These are phyloP conservation scores for Hirsutella rhossiliensis DNA, from an alignment of 2,329 filamentous ascomycete species.

Conservation along the genomic window DNA sequence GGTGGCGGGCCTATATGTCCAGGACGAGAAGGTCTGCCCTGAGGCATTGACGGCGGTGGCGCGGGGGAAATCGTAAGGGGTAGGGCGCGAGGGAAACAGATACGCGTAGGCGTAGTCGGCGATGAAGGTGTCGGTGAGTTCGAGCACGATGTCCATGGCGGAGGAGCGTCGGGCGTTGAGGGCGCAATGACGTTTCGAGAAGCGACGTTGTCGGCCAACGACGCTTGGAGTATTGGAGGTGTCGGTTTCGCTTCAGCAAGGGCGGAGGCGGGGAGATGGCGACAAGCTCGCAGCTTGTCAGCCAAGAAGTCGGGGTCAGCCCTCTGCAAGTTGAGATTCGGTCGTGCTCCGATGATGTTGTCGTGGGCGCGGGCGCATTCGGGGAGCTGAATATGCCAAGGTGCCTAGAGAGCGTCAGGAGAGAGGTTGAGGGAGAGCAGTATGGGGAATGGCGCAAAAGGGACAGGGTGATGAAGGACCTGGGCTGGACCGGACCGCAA, in stretches of 20 bases:
- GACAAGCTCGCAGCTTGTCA: no score
- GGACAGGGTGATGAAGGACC: no score
- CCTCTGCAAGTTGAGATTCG: no score
- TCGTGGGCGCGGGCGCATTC: no score
- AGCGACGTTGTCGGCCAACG: not conserved
- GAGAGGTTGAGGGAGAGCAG: no score
- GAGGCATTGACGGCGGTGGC: slow-evolving; percentile 41
- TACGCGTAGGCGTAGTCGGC: slow-evolving; percentile 70
- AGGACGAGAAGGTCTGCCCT: slow-evolving; percentile 42
- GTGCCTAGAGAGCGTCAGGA: no score
- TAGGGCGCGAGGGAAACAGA: slow-evolving; percentile 48
- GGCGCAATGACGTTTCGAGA: not conserved
- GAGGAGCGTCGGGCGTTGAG: not conserved
- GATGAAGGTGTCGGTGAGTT: slow-evolving; percentile 69
- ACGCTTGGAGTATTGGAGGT: not conserved
- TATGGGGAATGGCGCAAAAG: no score
- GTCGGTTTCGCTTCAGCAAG: not conserved
- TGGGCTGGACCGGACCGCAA: no score
- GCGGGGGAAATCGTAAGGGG: slow-evolving; percentile 39
- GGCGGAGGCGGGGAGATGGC: no score
- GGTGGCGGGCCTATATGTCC: slow-evolving; percentile 63
- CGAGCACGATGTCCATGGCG: slow-evolving; percentile 85
- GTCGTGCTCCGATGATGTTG: no score
- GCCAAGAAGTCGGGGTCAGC: no score
- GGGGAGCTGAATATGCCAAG: no score